Percentiles rank a stretch among this genome's conserved stretches.
Evolutionary conservation across 176 grass and related monocot genomes (phyloP).

Genomic region (Oryza rufipogon): DNA sequence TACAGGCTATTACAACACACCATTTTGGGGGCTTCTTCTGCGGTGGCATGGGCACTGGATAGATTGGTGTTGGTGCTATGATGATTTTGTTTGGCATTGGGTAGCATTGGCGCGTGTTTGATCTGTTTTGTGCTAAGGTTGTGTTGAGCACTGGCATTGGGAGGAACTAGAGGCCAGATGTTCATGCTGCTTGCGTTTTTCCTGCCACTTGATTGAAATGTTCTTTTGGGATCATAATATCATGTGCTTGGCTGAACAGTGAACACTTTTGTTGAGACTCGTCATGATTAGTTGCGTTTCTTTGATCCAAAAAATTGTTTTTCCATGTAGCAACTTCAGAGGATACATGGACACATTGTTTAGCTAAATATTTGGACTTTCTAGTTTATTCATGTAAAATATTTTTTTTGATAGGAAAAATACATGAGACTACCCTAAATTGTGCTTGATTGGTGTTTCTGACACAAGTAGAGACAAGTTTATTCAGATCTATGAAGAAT

Average conservation of each 20-base stretch:
- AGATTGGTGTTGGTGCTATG: neutral
- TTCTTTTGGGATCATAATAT: neutral
- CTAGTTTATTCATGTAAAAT: too few relatives aligned
- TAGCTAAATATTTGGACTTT: neutral
- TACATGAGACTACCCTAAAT: neutral
- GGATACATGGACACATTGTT: neutral
- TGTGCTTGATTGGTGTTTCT: neutral
- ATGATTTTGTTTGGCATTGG: neutral
- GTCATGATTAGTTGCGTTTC: neutral
- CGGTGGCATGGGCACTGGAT: neutral
- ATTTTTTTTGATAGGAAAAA: neutral
- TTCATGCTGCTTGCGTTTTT: neutral
- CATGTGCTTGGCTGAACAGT: neutral
- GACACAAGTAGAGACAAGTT: neutral
- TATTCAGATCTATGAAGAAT: neutral
- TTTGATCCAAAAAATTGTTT: neutral
- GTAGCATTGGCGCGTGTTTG: slow-evolving; percentile 4
- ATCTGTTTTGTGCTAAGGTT: neutral
- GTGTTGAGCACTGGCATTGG: neutral
- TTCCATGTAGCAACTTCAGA: neutral
- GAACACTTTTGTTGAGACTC: neutral
- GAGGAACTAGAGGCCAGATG: too few relatives aligned
- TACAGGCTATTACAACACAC: neutral
- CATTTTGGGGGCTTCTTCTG: neutral
- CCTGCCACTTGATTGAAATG: neutral